phyloP scores from a whole-genome alignment of 2,329 filamentous ascomycete species.

The Fusarium sp. region DNA sequence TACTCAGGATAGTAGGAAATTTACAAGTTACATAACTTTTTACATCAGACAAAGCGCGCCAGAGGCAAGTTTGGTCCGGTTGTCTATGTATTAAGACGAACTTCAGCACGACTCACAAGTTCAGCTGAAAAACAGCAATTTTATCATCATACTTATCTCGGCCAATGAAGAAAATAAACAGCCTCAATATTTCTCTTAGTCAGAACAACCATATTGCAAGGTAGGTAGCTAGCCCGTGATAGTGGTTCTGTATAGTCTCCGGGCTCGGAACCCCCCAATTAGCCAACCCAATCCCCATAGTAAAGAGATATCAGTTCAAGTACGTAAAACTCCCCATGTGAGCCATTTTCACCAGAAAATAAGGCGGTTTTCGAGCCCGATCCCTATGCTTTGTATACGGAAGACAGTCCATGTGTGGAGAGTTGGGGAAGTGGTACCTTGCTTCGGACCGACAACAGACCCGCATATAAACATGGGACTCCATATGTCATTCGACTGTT shows the following conservation, averaged over 20 bases:
- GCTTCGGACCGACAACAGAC: constrained; percentile 28
- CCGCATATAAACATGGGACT: constrained; percentile 1
- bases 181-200: too few species aligned
- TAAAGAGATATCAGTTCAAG: neutral
- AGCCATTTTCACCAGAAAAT: constrained; percentile 7
- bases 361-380: constrained; percentile 15
- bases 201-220: neutral
- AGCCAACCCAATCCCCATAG: neutral
- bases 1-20: too few species aligned
- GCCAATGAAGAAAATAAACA: too few species aligned
- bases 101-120: too few species aligned
- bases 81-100: too few species aligned
- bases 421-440: constrained; percentile 3
- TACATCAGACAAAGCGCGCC: too few species aligned
- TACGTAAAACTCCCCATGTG: constrained; percentile 9
- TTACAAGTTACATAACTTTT: too few species aligned
- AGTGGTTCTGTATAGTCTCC: neutral
- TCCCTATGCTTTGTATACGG: constrained; percentile 2
- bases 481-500: constrained; percentile 23
- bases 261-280: neutral
- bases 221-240: neutral
- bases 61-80: too few species aligned
- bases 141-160: too few species aligned
- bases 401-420: neutral
- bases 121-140: too few species aligned